A percentile compares a stretch with the other conserved stretches of the same genome.
phyloP scores from a whole-genome alignment of 2,329 filamentous ascomycete species.

The Microthyrium microscopicum region DNA sequence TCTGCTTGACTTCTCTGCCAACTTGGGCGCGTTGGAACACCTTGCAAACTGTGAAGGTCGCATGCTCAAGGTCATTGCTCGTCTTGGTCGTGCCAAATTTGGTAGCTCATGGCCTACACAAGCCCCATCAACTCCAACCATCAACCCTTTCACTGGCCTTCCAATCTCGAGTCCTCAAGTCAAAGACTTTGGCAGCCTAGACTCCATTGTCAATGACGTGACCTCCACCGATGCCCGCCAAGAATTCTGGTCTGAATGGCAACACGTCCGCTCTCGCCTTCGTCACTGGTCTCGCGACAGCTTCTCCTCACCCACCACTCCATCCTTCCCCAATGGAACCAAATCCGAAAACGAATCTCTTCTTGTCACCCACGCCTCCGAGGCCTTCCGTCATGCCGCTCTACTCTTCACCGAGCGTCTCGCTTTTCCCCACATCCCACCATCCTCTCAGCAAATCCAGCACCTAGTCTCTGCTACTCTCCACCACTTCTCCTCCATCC shows the following conservation, averaged over 20 bases:
- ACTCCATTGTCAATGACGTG: slow-evolving; percentile 23
- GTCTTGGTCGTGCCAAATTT: slow-evolving; percentile 59
- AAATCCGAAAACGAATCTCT: slow-evolving; percentile 3
- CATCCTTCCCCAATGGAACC: neutral
- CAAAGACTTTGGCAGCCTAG: slow-evolving; percentile 37
- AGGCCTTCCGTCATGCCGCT: slow-evolving; percentile 79
- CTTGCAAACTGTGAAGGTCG: slow-evolving; percentile 73
- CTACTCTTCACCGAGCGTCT: slow-evolving; percentile 81
- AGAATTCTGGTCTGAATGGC: slow-evolving; percentile 77
- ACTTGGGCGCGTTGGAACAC: slow-evolving; percentile 65
- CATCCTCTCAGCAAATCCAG: slow-evolving; percentile 62
- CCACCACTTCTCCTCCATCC: slow-evolving; percentile 65
- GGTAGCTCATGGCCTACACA: slow-evolving; percentile 15
- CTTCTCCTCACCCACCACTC: neutral
- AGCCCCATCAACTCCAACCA: slow-evolving; percentile 15
- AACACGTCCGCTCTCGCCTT: slow-evolving; percentile 56
- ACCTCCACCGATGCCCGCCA: slow-evolving; percentile 33
- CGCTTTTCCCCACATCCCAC: slow-evolving; percentile 57
- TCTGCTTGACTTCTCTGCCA: slow-evolving; percentile 44
- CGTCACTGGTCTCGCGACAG: slow-evolving; percentile 41
- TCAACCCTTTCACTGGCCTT: slow-evolving; percentile 13
- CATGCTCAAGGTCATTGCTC: slow-evolving; percentile 72
- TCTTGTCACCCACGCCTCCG: slow-evolving; percentile 56
- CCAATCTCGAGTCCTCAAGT: too few species aligned
- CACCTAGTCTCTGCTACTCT: slow-evolving; percentile 68